Evolutionary conservation across 139 green algal genomes (phyloP), one percentile per base, ranked within the genome.

Genomic region (Micractinium sp.): DNA sequence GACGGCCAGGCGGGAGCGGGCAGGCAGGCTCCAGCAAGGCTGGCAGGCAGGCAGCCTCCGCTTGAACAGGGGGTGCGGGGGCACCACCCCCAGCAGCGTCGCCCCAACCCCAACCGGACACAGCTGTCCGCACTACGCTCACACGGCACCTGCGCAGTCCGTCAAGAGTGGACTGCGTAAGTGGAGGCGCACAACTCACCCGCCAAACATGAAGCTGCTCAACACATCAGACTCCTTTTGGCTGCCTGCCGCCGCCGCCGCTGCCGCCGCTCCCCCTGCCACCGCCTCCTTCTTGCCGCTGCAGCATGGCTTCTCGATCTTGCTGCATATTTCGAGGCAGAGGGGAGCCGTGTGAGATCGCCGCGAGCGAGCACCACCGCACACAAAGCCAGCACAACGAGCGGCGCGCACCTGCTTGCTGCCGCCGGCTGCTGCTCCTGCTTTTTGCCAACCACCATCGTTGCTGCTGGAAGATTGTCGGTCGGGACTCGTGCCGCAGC

Each of bases 151-250:
- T 73, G 66, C 25, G 14, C 66, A 73, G 3, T 9, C 9, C 22
- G 7, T 73, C 66, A n/a, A n/a, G n/a, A n/a, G n/a, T n/a, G 23
- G 25, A 73, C 4, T 73, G 4, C 23, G 15, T 5, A 27, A 39
- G 25, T 33, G 27, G n/a, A 53, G 31, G 71, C 31, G 53, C n/a
- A 86, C 33, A 47, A 20, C 82, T 67, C 67, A 89, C 66, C 84
- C 74, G 63, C 84, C 76, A 60, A 87, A 83, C 56, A 90, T 89
- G 79, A 85, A 79, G 47, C 39, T 60, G 47, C 41, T 66, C 16
- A 81, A 23, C 63, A 36, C 69, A 20, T 35, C 60, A 19, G 56
- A 61, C 36, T 89, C 53, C 38, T 85, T 39, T 39, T 67, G 20
- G 63, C 73, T 89, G 39, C 22, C 27, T 85, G 86, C 79, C 31